Evolutionary conservation across 163 green algal genomes (phyloP), one percentile per base, ranked within the genome.

Genomic region (Volvox carteri): DNA sequence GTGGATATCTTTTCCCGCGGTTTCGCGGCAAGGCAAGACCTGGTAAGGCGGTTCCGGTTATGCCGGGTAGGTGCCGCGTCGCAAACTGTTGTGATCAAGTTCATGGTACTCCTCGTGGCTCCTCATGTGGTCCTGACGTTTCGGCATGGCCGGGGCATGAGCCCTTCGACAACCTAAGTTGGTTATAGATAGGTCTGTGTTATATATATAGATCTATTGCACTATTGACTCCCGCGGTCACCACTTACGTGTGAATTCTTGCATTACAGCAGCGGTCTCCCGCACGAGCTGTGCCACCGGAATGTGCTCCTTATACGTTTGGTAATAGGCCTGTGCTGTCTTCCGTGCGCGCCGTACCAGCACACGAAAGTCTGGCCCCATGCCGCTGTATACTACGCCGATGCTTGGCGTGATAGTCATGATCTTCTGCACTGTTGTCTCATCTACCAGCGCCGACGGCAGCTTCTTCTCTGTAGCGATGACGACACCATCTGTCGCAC

Each of bases 391-490:
- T 19, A 98, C 96, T 19, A 99, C 95, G 0, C 97, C 98, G 23
- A 99, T 97, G 85, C 99, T 98, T 25, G 95, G 94, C 14, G 97
- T 98, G 12, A 99, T 84, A 68, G 97, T 92, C 25, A 92, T 93
- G 50, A 99, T 99, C 92, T 99, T 99, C 90, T 98, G 94, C 78
- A 99, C 97, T 23, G 98, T 99, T 42, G 60, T 90, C 88, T 99
- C 97, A 73, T 99, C 98, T 23, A 99, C 94, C 52, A 98, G 92
- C 28, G 95, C 92, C 14, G 85, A 97, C 16, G 88, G 97, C 73
- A 99, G 93, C 94, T 99, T 99, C 94, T 99, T 99, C 86, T 99
- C 98, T 37, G 98, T 99, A n/a, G 98, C 98, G 48, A 99, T 97
- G 30, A 99, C 98, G 18, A 99, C 98, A 46, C 98, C 98, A 84